Conservation (phyloP, 1,139 yeast species). For the Geotrichum europaeum region DNA sequence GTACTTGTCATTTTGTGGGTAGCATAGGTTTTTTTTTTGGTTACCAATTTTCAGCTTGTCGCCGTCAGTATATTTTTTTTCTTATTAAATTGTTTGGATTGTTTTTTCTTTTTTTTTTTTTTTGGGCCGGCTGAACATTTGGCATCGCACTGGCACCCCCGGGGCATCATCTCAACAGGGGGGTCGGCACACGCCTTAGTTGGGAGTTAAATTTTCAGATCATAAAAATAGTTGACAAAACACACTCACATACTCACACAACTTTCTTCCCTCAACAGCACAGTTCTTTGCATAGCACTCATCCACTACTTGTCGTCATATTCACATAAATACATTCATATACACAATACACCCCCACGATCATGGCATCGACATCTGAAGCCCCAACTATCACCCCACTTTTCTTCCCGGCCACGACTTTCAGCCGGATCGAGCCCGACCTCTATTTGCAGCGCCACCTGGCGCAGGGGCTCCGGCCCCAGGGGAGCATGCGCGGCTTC, state of each 20-base stretch:
- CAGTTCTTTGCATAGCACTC: background rate
- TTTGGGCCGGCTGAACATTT: background rate
- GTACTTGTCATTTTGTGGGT: too few species aligned
- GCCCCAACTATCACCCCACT: slow-evolving; percentile 31
- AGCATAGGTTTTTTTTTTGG: too few species aligned
- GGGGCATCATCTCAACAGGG: background rate
- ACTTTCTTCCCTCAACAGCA: background rate
- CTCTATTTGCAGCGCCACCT: slow-evolving; percentile 74
- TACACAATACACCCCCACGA: background rate
- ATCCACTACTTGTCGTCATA: background rate
- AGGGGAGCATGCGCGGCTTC: slow-evolving; percentile 47
- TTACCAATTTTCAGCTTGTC: too few species aligned
- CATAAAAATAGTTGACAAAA: background rate
- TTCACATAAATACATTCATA: background rate
- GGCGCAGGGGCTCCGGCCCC: slow-evolving; percentile 64
- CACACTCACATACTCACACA: too few species aligned
- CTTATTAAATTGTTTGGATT: background rate
- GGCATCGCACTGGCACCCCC: too few species aligned
- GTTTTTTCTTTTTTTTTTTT: background rate
- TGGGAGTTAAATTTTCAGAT: background rate
- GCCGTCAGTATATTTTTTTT: too few species aligned
- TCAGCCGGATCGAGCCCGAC: slow-evolving; percentile 83
- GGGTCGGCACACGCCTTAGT: background rate
- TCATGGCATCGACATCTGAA: background rate
- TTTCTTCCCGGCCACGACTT: slow-evolving; percentile 70